phyloP scores from a whole-genome alignment of 768 basidiomycete genomes.

The Rhodotorula diobovata region DNA sequence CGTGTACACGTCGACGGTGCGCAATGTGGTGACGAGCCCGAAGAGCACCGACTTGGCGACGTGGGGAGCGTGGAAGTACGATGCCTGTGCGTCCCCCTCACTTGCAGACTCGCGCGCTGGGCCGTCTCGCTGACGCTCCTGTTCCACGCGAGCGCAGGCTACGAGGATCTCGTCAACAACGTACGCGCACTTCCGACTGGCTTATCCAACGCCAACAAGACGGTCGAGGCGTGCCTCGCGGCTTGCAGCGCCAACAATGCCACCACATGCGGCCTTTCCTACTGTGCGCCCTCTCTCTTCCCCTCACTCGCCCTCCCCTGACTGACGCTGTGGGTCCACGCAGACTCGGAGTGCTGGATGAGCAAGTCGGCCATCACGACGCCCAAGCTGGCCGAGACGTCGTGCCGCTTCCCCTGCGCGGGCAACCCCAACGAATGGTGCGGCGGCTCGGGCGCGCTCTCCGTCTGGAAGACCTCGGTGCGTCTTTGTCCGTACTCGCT shows the following conservation, averaged over 20 bases:
- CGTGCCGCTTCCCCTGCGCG: conserved; percentile 13
- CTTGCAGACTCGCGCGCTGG: not conserved
- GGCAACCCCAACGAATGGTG: conserved; percentile 20
- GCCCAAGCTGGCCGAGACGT: not conserved
- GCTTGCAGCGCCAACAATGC: not conserved
- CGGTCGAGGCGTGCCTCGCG: conserved; percentile 22
- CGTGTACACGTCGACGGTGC: conserved; percentile 11
- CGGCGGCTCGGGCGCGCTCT: conserved; percentile 16
- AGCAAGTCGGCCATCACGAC: conserved; percentile 4
- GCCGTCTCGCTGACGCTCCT: not conserved
- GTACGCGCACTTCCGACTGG: conserved; percentile 5
- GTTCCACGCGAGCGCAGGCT: not conserved
- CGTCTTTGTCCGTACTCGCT: not conserved
- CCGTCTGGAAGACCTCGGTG: not conserved
- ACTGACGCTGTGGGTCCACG: not conserved
- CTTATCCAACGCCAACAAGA: not conserved
- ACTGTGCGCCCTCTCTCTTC: not conserved
- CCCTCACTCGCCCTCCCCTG: too few relatives aligned
- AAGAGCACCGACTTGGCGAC: not conserved
- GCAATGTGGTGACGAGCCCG: not conserved
- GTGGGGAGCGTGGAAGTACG: conserved; percentile 14
- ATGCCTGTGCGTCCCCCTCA: not conserved
- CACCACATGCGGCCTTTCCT: not conserved
- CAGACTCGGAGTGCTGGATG: conserved; percentile 15
- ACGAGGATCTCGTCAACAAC: conserved; percentile 25